These are phyloP conservation scores for Boletus pseudopeckii DNA, from an alignment of 768 basidiomycete genomes.

Conservation along the genomic window DNA sequence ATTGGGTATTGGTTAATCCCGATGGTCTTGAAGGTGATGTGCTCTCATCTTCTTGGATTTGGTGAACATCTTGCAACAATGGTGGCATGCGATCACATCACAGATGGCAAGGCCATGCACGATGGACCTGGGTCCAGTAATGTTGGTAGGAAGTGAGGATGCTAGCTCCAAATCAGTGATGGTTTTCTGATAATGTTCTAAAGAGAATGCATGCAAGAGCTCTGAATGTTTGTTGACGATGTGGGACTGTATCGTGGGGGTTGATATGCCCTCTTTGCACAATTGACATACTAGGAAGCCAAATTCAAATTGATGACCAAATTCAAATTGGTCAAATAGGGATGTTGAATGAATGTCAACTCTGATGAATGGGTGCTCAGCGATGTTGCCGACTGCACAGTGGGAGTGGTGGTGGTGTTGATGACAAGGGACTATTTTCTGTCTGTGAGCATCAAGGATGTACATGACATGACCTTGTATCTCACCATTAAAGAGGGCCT, in stretches of 20 bases:
- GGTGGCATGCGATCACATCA: background rate
- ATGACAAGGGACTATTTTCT: too few species aligned
- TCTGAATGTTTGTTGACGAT: background rate
- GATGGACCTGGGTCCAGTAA: background rate
- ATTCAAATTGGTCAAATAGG: background rate
- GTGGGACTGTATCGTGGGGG: background rate
- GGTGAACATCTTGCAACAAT: background rate
- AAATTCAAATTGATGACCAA: background rate
- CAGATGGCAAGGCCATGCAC: background rate
- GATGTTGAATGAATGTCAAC: background rate
- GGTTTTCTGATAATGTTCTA: fast-evolving
- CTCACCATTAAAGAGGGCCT: too few species aligned
- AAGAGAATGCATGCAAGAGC: fast-evolving
- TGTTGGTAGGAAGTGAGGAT: background rate
- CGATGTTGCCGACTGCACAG: too few species aligned
- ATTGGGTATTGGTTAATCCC: fast-evolving
- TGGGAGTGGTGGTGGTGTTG: too few species aligned
- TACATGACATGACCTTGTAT: too few species aligned
- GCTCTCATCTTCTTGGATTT: background rate
- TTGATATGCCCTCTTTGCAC: background rate
- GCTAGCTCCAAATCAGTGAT: background rate
- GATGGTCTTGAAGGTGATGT: background rate
- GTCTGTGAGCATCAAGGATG: too few species aligned
- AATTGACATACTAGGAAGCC: background rate
- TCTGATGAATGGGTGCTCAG: too few species aligned